Evolutionary conservation across 1,284 basidiomycete species (phyloP), one percentile per base, ranked within the genome.

Genomic region (Phlebopus sp.): DNA sequence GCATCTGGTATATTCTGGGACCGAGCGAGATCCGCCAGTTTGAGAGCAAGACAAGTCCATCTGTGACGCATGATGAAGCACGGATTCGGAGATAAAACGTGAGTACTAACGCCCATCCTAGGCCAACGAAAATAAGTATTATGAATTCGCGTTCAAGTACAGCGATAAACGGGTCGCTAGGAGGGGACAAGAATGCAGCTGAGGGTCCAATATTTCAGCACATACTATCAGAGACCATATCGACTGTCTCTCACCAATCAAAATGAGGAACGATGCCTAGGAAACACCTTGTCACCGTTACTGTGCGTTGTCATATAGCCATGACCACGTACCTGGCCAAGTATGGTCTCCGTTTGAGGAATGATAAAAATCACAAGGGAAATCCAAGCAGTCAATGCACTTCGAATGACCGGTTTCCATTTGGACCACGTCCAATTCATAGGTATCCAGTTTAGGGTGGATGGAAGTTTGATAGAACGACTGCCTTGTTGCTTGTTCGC

Each of bases 151-250:
- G 79, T 58, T 91, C 87, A 17, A 89, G 59, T 2, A 86, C 80
- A 3, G 76, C 73, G 10, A 85, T 70, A 51, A 90, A 83, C 0
- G 86, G 84, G 42, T 84, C 83, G 35, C 64, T 71, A 0, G 87
- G 85, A 0, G 88, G 84, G 11, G 83, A 83, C 9, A 91, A 60
- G 54, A 88, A 79, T 0, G 80, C 71, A 1, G 77, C 85, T 86
- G 50, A 4, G 32, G 27, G 17, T 41, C 32, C 14, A 55, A 46
- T 13, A 37, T 32, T 18, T 48, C 44, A 43, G 25, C 9, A 32
- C 9, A 25, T 42, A 31, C 13, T 14, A 10, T 18, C 7, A 49
- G n/a, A 27, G 9, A 37, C 49, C n/a, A 37, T 21, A 15, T 18
- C 2, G 3, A 8, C 10, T 21, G 5, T 42, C 68, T 42, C 68